These are phyloP conservation scores for Suillus discolor DNA, from an alignment of 768 basidiomycete genomes.

Conservation along the genomic window DNA sequence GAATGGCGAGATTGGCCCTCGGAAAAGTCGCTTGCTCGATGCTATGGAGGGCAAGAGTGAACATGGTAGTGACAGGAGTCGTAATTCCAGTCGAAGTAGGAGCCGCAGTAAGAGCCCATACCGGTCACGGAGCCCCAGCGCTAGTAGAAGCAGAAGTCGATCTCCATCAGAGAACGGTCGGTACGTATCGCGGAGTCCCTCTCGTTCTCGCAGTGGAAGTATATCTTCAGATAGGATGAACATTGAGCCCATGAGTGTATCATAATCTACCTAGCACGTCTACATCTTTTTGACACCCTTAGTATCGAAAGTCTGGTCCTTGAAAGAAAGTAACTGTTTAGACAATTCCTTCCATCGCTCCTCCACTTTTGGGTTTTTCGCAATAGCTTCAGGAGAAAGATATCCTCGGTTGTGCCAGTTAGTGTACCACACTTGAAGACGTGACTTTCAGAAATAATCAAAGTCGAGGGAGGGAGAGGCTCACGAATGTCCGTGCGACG, in stretches of 20 bases:
- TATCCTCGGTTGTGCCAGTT: slow-evolving; percentile 75
- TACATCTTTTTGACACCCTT: slow-evolving; percentile 28
- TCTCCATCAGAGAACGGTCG: slow-evolving; percentile 51
- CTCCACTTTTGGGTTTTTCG: slow-evolving; percentile 62
- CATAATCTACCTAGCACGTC: slow-evolving; percentile 15
- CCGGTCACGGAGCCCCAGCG: slow-evolving; percentile 28
- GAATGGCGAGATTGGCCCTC: slow-evolving; percentile 82
- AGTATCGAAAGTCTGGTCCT: slow-evolving; percentile 33
- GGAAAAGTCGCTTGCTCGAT: slow-evolving; percentile 85
- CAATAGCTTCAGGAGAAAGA: slow-evolving; percentile 60
- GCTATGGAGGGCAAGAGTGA: slow-evolving; percentile 81
- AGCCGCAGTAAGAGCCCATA: slow-evolving; percentile 31
- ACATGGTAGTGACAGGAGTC: slow-evolving; percentile 45
- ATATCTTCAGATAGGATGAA: slow-evolving; percentile 62
- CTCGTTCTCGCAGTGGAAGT: slow-evolving; percentile 60
- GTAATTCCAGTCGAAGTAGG: slow-evolving; percentile 32
- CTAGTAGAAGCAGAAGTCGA: slow-evolving; percentile 21
- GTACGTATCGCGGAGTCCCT: slow-evolving; percentile 69
- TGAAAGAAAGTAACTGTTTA: slow-evolving; percentile 59
- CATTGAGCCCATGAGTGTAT: slow-evolving; percentile 26
- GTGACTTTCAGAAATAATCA: neutral
- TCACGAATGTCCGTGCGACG: slow-evolving; percentile 82
- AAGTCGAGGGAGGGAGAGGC: slow-evolving; percentile 28
- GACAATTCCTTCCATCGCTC: slow-evolving; percentile 72
- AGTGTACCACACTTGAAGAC: slow-evolving; percentile 72